A percentile compares a stretch with the other conserved stretches of the same genome.
Conservation (phyloP, 202 grass and related monocot species). For the Alloteropsis angusta region DNA sequence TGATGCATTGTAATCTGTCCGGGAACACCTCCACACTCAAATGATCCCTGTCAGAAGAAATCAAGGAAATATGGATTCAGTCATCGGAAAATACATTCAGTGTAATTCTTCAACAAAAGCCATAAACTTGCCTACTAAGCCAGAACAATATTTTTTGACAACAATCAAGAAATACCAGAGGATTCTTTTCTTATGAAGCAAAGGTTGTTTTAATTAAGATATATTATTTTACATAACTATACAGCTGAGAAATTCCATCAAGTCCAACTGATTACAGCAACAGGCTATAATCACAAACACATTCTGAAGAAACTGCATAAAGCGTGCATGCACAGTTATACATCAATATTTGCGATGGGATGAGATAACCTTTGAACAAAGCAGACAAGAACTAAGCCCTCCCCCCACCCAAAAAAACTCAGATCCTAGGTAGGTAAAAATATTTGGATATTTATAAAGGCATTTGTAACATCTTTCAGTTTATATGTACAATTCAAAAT, state of each 20-base stretch:
- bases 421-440: not conserved
- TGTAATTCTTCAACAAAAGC: not conserved
- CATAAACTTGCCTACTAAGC: not conserved
- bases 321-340: not conserved
- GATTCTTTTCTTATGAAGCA: not conserved
- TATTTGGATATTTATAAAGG: not conserved
- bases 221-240: not conserved
- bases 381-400: not conserved
- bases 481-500: not conserved
- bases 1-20: not conserved
- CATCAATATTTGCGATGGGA: not conserved
- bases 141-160: not conserved
- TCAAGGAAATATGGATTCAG: not conserved
- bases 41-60: slow-evolving; percentile 1
- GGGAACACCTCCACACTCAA: not conserved
- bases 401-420: not conserved
- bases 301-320: not conserved
- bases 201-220: not conserved
- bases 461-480: not conserved
- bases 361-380: slow-evolving; percentile 7
- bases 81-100: not conserved
- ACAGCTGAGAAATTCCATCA: not conserved
- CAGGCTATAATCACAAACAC: not conserved
- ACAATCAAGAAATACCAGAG: not conserved
- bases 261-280: not conserved